Base-by-base conservation (phyloP, 345 rosid genomes). In the Bretschneidera sinensis region DNA sequence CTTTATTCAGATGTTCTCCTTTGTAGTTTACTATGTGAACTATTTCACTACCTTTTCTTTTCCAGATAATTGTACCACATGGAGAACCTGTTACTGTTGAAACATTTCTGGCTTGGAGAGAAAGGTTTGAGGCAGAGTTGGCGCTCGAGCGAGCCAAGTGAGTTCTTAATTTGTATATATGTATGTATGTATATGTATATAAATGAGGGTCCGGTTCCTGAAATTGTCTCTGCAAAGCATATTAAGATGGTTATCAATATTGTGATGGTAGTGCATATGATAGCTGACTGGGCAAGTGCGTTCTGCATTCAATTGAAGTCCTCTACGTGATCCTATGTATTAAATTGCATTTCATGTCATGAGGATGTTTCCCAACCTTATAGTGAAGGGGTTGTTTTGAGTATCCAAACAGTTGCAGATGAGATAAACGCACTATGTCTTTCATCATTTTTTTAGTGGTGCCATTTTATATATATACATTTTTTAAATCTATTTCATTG, bases 141-240 rank as follows among this genome's bases (percentile, higher is more conserved):
- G 97, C 99, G 35, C 85, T 94, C 66, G 95, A 90, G 74, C 82
- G 88, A 70, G 99, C 99, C 74, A 94, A 94, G 99, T 90, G 69
- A 86, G 97, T 81, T 63, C 35, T 55, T 45, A 59, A 54, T 34
- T 21, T 39, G 10, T 39, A 39, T 28, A 28, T 8, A 28, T 28
- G 5, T 28, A 2, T n/a, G n/a, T n/a, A n/a, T n/a, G n/a, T n/a
- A n/a, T n/a, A n/a, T n/a, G n/a, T n/a, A n/a, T n/a, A n/a, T n/a
- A n/a, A n/a, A n/a, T 8, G 8, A 28, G 33, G 8, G 33, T 28
- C 8, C 8, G 33, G 33, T 39, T 39, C 10, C 45, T 39, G 45
- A 28, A 3, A 2, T 28, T 28, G 33, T 28, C 3, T 28, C 8
- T 39, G 45, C 45, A 11, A 39, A 1, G 15, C 10, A 7, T 39